Percentiles rank a stretch among this genome's conserved stretches.
phyloP scores from a whole-genome alignment of 768 basidiomycete species.

The Hortiboletus campestris region DNA sequence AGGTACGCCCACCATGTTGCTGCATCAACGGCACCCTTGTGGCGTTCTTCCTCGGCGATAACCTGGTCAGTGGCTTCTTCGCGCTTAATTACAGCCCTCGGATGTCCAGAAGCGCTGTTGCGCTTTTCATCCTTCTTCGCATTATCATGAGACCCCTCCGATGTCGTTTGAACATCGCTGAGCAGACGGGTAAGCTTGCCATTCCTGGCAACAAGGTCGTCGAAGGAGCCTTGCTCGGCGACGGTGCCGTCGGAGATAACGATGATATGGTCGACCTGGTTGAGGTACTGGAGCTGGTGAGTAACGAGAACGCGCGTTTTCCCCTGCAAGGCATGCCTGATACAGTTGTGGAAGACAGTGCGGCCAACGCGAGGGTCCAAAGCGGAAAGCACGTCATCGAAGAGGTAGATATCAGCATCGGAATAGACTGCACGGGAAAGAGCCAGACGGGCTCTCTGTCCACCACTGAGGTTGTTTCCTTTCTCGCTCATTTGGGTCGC shows the following conservation, averaged over 20 bases:
- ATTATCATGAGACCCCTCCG: conserved; percentile 3
- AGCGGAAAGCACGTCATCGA: conserved; percentile 48
- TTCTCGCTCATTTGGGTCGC: conserved; percentile 49
- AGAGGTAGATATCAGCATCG: conserved; percentile 40
- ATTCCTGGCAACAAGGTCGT: conserved; percentile 33
- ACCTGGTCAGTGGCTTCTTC: conserved; percentile 10
- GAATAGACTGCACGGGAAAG: conserved; percentile 47
- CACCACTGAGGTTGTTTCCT: conserved; percentile 44
- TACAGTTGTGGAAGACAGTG: conserved; percentile 28
- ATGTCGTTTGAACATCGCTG: conserved; percentile 17
- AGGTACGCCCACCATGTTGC: conserved; percentile 33
- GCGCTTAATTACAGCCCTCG: conserved; percentile 10
- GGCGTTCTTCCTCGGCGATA: conserved; percentile 28
- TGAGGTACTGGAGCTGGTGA: conserved; percentile 33
- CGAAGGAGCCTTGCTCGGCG: conserved; percentile 45
- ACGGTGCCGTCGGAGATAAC: conserved; percentile 45
- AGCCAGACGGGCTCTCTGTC: conserved; percentile 49
- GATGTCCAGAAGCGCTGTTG: conserved; percentile 14
- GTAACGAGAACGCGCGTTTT: conserved; percentile 31
- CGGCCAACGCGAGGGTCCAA: conserved; percentile 47
- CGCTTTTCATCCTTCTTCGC: conserved; percentile 18
- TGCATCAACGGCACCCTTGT: conserved; percentile 21
- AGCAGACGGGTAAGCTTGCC: conserved; percentile 29
- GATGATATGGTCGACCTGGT: conserved; percentile 43
- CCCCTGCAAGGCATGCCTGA: conserved; percentile 19